Evolutionary conservation across 2,329 filamentous ascomycete species (phyloP), one percentile per base, ranked within the genome.

Genomic region (Pseudogymnoascus sp.): DNA sequence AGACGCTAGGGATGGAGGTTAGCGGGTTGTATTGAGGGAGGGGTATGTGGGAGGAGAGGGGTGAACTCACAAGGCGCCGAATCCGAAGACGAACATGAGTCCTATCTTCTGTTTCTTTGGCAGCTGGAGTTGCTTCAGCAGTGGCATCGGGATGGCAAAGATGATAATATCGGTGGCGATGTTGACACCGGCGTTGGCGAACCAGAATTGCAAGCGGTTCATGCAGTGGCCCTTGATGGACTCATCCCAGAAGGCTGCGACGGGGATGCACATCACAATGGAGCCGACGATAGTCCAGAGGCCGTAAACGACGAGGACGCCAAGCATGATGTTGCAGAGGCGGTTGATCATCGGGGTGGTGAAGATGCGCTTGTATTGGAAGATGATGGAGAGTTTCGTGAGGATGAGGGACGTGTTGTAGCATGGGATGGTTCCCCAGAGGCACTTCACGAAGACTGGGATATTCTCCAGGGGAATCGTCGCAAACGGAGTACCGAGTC

Each of bases 31-130:
- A 10, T 7, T 18, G 31, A 10, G 35, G 5, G 21, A n/a, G 18
- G 2, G 45, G 5, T n/a, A 9, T 29, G 18, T 4, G 8, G 4
- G 9, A 8, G 7, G 13, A 18, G n/a, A 4, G 31, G 13, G n/a
- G 33, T 12, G 36, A 25, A 48, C 62, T 40, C 60, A 65, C 64
- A 71, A 76, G 69, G 58, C 66, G 35, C 65, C 76, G 65, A 73
- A 65, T 18, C 71, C 74, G 70, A 73, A 73, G 61, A 70, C 73
- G 62, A 59, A 69, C 65, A 67, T 73, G 29, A 86, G 74, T 0
- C 79, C 81, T 12, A 80, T 70, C 61, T 83, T 82, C 61, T 82
- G 79, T 2, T 73, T 73, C 3, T 68, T 36, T 4, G 72, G 71
- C 18, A 74, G 64, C 35, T 69, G 66, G n/a, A 74, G 64, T 2